Evolutionary conservation across 495 filamentous ascomycete species (phyloP).

Genomic region (Platismatia glauca): DNA sequence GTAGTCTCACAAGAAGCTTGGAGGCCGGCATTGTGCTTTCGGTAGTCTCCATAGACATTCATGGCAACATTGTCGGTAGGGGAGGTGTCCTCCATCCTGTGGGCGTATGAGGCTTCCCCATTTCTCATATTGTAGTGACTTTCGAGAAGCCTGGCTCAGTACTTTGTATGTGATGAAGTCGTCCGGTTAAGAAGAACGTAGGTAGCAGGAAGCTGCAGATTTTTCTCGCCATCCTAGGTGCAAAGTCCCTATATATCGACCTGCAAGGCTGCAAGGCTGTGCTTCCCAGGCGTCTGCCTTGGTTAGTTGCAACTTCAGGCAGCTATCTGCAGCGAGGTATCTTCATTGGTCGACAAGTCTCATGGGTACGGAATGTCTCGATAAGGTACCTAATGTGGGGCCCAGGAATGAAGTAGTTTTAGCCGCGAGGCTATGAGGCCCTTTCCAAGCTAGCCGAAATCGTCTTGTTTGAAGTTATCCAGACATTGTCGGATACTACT

Average conservation of each 20-base stretch:
- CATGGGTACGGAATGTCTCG: too few species aligned
- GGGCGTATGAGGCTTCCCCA: neutral
- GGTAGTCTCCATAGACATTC: slow-evolving; percentile 14
- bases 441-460: neutral
- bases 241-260: neutral
- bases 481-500: neutral
- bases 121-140: slow-evolving; percentile 5
- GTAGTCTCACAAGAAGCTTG: slow-evolving; percentile 8
- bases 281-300: neutral
- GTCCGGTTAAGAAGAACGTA: neutral
- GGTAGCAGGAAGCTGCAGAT: neutral
- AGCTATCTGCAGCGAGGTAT: neutral
- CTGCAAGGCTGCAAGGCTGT: neutral
- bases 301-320: neutral
- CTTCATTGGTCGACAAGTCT: neutral
- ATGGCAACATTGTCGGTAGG: slow-evolving; percentile 2
- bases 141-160: neutral
- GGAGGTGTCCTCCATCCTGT: slow-evolving; percentile 1
- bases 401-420: too few species aligned
- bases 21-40: slow-evolving; percentile 5
- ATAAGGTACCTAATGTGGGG: too few species aligned
- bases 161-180: neutral
- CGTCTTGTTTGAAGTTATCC: neutral
- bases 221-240: neutral
- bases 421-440: too few species aligned